phyloP scores from a whole-genome alignment of 345 rosid genomes.

The Odontarrhena argentea region DNA sequence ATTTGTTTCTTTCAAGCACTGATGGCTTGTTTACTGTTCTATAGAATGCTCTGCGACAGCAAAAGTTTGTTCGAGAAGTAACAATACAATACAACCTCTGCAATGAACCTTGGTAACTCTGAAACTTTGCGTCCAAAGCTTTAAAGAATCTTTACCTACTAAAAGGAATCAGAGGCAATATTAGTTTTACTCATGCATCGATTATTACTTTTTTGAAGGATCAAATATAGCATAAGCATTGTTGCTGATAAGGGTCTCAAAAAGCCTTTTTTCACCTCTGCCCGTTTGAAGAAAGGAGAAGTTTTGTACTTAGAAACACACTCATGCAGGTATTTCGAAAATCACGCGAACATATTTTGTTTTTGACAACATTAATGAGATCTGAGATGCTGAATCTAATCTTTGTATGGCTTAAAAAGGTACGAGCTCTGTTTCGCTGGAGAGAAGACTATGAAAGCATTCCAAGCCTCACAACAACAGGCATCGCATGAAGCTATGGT shows the following conservation, averaged over 20 bases:
- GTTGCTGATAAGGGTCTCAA: constrained; percentile 98
- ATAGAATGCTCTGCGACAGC: constrained; percentile 97
- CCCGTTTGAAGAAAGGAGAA: constrained; percentile 97
- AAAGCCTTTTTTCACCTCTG: constrained; percentile 91
- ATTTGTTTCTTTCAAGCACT: not conserved
- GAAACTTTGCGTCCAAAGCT: not conserved
- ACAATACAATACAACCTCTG: constrained; percentile 98
- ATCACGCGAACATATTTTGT: not conserved
- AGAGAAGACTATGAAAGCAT: constrained; percentile 76
- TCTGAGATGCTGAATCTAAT: not conserved
- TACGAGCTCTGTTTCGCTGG: constrained; percentile 93
- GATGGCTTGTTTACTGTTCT: constrained; percentile 30
- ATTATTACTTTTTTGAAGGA: constrained; percentile 50
- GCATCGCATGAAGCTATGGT: constrained; percentile 58
- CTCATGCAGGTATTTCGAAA: constrained; percentile 75
- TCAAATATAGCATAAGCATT: constrained; percentile 92
- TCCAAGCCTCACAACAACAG: constrained; percentile 52
- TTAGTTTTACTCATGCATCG: not conserved
- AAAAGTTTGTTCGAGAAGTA: constrained; percentile 96
- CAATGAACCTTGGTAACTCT: constrained; percentile 94
- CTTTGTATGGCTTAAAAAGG: constrained; percentile 46
- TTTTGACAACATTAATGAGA: not conserved
- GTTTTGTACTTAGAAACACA: constrained; percentile 93
- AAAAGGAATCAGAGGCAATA: not conserved
- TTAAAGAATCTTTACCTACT: constrained; percentile 11